Base-by-base conservation (phyloP, 495 filamentous ascomycete species). In the Tricharina praecox region DNA sequence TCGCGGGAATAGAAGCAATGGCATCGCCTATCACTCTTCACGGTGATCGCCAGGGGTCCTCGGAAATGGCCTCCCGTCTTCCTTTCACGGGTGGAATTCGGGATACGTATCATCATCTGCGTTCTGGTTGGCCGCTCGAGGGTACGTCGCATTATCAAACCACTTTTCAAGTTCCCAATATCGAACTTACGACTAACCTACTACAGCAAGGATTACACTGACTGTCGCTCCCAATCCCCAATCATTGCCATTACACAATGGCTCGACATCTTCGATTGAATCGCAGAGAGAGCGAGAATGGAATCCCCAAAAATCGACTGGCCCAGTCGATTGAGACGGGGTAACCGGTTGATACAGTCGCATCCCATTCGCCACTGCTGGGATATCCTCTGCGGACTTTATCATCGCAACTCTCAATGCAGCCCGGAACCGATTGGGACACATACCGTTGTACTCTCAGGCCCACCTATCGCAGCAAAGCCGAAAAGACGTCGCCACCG, bases 1-100 rank as follows among this genome's bases (percentile, higher is more conserved):
- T 43, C 40, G 24, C 18, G 21, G 40, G 20, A 43, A 26, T 26
- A 26, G 40, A 43, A 43, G 21, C 23, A 24, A 43, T 40, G 40
- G 40, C 40, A 43, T 43, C 40, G 13, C 21, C 13, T 13, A 43
- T 11, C 40, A 26, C 24, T 43, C 13, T 18, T 40, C 21, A 10
- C 18, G 20, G 10, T 16, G 37, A 40, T 40, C 37, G n/a, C 37
- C 37, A 40, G 37, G 37, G 40, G 13, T 11, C 40, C 13, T 18
- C 34, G 13, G 28, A 13, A 32, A 32, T 32, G 28, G 28, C 28
- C 8, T 37, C 34, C 34, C 15, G 15, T 40, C 13, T 24, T n/a
- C 23, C 40, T 43, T 18, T 43, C 40, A 26, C 21, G 18, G 37
- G 37, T 19, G 13, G 21, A 16, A 18, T 40, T 16, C 20, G 16